Conservation (phyloP, 257 asterid species). For the Knoxia roxburghii region DNA sequence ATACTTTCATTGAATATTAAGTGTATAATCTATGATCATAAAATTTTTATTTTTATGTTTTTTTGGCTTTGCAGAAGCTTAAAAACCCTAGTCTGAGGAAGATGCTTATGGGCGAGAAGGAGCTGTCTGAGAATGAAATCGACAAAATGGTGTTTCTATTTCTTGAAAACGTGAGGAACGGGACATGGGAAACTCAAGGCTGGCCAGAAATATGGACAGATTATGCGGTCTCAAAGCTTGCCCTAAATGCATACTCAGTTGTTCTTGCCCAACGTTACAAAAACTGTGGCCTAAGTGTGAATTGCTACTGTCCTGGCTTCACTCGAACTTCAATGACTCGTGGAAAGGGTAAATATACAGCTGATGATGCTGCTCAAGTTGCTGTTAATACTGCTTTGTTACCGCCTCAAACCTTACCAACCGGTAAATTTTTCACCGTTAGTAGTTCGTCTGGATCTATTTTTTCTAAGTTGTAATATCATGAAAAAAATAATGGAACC, state of each 20-base stretch:
- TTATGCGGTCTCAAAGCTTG: constrained; percentile 72
- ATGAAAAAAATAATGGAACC: no score
- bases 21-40: no score
- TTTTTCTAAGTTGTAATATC: constrained; percentile 39
- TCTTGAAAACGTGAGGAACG: constrained; percentile 46
- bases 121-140: constrained; percentile 35
- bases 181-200: constrained; percentile 54
- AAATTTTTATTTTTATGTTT: no score
- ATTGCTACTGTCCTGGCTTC: constrained; percentile 78
- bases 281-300: constrained; percentile 36
- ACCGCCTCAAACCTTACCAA: constrained; percentile 37
- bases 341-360: constrained; percentile 51
- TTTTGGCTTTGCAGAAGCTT: constrained; percentile 44
- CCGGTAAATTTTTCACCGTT: constrained; percentile 48
- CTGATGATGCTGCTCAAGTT: constrained; percentile 43
- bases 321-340: constrained; percentile 78
- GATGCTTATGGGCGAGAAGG: constrained; percentile 47
- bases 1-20: no score
- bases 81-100: constrained; percentile 35
- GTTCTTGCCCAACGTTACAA: constrained; percentile 45
- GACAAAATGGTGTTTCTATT: constrained; percentile 43
- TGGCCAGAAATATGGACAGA: constrained; percentile 87
- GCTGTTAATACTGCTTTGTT: constrained; percentile 38
- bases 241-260: constrained; percentile 55
- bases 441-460: constrained; percentile 10